A percentile compares a stretch with the other conserved stretches of the same genome.
These are phyloP conservation scores for Arthrobotrys musiformis DNA, from an alignment of 2,329 filamentous ascomycete species.

Conservation along the genomic window DNA sequence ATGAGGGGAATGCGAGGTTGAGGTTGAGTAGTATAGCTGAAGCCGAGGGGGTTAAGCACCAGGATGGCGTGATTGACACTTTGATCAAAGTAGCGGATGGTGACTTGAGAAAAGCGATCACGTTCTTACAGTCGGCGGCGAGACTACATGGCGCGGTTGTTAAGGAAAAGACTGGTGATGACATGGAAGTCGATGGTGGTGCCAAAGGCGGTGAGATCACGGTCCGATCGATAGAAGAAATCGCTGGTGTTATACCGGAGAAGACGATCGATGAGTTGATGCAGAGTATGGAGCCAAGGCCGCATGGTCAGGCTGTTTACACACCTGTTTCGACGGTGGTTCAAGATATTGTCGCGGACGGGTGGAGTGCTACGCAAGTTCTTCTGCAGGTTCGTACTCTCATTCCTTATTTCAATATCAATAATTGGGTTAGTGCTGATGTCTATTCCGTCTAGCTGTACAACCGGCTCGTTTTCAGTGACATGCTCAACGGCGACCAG, in stretches of 20 bases:
- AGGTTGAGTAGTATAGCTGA: constrained; percentile 84
- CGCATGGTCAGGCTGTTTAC: constrained; percentile 70
- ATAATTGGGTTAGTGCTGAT: constrained; percentile 1
- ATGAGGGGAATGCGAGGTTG: constrained; percentile 82
- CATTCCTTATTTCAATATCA: not conserved
- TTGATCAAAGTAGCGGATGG: constrained; percentile 90
- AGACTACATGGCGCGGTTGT: constrained; percentile 78
- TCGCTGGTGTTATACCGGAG: constrained; percentile 91
- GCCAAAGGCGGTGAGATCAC: constrained; percentile 71
- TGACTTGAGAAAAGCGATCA: constrained; percentile 95
- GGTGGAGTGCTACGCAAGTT: constrained; percentile 93
- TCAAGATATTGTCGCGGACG: constrained; percentile 91
- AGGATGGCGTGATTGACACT: constrained; percentile 81
- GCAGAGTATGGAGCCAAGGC: constrained; percentile 78
- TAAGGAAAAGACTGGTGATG: constrained; percentile 67
- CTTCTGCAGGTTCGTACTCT: constrained; percentile 76
- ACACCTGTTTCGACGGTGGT: constrained; percentile 80
- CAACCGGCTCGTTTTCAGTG: constrained; percentile 82
- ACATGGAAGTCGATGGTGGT: constrained; percentile 69
- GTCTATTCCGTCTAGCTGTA: constrained; percentile 73
- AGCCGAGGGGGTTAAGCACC: constrained; percentile 79
- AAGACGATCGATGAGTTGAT: constrained; percentile 76
- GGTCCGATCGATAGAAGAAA: constrained; percentile 85
- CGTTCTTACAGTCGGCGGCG: constrained; percentile 93
- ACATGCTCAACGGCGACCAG: constrained; percentile 81